Evolutionary conservation across 108 stramenopile species (phyloP).

Genomic region (Epipyxis sp.): DNA sequence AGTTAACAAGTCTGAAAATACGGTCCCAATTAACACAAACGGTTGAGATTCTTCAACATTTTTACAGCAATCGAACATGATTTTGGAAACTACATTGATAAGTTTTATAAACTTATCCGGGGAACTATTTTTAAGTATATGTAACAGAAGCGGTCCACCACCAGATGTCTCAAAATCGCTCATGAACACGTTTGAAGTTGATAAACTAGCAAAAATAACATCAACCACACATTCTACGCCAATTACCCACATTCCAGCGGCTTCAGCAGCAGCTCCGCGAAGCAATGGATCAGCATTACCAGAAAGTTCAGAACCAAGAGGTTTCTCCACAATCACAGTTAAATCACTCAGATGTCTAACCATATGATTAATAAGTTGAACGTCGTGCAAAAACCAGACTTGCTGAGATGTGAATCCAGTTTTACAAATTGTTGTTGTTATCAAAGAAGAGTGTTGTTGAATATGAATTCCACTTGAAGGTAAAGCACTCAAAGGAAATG

Average conservation of each 20-base stretch:
- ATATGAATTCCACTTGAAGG: slow-evolving; percentile 8
- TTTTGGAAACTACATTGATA: neutral
- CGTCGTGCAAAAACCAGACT: slow-evolving; percentile 25
- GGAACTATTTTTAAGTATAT: neutral
- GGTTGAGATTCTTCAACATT: neutral
- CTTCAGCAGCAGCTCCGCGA: slow-evolving; percentile 12
- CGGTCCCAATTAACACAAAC: neutral
- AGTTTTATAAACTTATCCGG: slow-evolving; percentile 4
- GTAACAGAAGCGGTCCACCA: neutral
- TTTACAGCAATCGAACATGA: neutral
- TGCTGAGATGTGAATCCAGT: slow-evolving; percentile 29
- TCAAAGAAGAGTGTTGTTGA: neutral
- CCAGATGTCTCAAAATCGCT: slow-evolving; percentile 5
- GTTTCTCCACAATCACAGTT: neutral
- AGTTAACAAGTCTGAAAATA: too few species aligned
- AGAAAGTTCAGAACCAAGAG: neutral
- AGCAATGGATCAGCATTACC: neutral
- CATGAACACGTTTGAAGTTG: neutral
- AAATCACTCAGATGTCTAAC: slow-evolving; percentile 1
- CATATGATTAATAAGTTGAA: slow-evolving; percentile 3
- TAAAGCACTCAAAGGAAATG: neutral
- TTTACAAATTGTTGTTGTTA: slow-evolving; percentile 3
- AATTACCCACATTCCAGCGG: slow-evolving; percentile 10
- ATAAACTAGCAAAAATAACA: neutral
- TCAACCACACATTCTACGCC: slow-evolving; percentile 12